phyloP scores from a whole-genome alignment of 768 basidiomycete species.

The Suillus subluteus region DNA sequence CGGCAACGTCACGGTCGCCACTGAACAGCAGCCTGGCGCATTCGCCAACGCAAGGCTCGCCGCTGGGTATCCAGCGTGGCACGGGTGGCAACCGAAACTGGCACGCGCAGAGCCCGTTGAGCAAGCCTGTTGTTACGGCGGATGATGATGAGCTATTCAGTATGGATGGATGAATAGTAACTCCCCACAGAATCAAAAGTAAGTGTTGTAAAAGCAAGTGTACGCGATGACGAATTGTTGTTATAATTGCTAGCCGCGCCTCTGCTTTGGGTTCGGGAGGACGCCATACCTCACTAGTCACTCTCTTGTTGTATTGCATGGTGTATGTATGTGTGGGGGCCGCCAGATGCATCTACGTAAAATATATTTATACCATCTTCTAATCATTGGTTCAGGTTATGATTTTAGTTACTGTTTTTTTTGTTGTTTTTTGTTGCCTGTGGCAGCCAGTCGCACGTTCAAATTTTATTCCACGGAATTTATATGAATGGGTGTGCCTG shows the following conservation, averaged over 20 bases:
- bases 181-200: constrained; percentile 3
- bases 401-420: not conserved
- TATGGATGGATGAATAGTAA: constrained; percentile 55
- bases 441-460: not conserved
- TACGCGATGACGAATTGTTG: constrained; percentile 4
- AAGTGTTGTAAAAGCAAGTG: constrained; percentile 9
- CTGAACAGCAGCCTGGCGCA: constrained; percentile 11
- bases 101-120: constrained; percentile 57
- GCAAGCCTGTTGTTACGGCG: constrained; percentile 58
- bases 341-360: constrained; percentile 8
- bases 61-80: constrained; percentile 30
- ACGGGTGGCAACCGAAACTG: constrained; percentile 34
- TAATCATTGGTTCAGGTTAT: not conserved
- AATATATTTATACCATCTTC: constrained; percentile 11
- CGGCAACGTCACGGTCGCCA: constrained; percentile 29
- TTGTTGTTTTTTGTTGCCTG: not conserved
- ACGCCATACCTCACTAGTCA: constrained; percentile 9
- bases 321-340: constrained; percentile 9
- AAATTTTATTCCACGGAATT: not conserved
- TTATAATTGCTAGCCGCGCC: constrained; percentile 9
- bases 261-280: constrained; percentile 4
- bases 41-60: constrained; percentile 24
- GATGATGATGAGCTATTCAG: constrained; percentile 71
- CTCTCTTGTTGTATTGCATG: constrained; percentile 9
- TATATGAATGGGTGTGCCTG: not conserved